phyloP scores from a whole-genome alignment of 495 filamentous ascomycete species.

The Choiromyces venosus region DNA sequence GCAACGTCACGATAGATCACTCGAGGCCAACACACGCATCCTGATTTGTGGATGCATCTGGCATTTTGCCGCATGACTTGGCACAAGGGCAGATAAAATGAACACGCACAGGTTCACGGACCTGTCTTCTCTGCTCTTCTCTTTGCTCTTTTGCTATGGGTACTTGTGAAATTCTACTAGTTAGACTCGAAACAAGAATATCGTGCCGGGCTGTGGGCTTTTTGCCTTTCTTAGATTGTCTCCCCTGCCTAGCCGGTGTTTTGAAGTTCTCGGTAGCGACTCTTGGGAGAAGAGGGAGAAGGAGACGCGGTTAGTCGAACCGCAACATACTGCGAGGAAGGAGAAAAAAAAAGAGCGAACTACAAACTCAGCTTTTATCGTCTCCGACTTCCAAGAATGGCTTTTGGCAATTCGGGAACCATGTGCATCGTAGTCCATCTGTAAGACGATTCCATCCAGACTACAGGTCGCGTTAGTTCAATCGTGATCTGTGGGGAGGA shows the following conservation, averaged over 20 bases:
- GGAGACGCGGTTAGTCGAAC: background rate
- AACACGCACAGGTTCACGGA: background rate
- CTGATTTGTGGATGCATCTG: background rate
- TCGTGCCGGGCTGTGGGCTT: background rate
- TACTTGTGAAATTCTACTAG: background rate
- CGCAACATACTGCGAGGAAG: background rate
- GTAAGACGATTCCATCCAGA: conserved; percentile 31
- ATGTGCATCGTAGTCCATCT: conserved; percentile 30
- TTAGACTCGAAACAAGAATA: background rate
- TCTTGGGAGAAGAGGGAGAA: background rate
- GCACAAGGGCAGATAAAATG: background rate
- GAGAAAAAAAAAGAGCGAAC: background rate
- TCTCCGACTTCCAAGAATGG: conserved; percentile 27
- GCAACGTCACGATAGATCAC: background rate
- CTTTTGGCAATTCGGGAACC: conserved; percentile 21
- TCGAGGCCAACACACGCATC: background rate
- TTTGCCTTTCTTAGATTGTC: background rate
- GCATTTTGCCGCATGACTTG: background rate
- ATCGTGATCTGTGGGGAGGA: background rate
- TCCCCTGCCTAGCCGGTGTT: background rate
- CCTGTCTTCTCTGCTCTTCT: background rate
- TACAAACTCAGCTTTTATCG: conserved; percentile 24
- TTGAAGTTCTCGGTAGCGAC: background rate
- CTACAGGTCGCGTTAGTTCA: background rate
- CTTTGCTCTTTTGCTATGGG: background rate